Evolutionary conservation across 192 early-diverging fungal species (phyloP), one percentile per base, ranked within the genome.

Genomic region (Lunasporangiospora selenospora): DNA sequence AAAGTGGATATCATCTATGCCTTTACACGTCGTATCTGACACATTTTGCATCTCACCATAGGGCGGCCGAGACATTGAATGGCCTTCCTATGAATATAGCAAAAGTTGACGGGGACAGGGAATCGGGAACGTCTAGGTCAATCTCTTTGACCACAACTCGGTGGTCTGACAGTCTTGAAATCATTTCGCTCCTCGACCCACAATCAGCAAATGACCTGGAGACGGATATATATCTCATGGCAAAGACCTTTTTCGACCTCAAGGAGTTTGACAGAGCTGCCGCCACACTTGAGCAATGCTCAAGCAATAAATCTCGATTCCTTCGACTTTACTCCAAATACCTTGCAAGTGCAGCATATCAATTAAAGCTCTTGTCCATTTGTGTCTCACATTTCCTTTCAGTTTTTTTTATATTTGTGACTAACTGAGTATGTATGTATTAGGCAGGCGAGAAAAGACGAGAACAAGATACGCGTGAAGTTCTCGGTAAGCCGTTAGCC

Each of bases 261-360:
- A 81, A 86, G 51, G 88, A 94, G 56, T 90, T 84, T 57, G 88
- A 91, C 63, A 81, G 86, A 6, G 87, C 82, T 21, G 76, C 84
- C 1, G 77, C 62, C 58, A 39, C 78, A 0, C 67, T 93, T 15
- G 63, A 83, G 40, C 75, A 66, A 37, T 84, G 82, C 38, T 48
- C 19, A 0, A 78, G 83, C 23, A 66, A 79, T 10, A 81, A 84
- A 40, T 81, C 86, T 3, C 53, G 75, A 45, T 97, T 96, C 76
- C 70, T 96, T n/a, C 75, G 87, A 59, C 69, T 93, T 16, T 97
- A 97, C 65, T 73, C 92, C 12, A 85, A 77, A 65, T 95, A 84
- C 65, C 73, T 96, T 51, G 88, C 84, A 81, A 66, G 80, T 37
- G 63, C 70, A 32, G 49, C 60, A 44, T 60, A 39, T 2, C 37